phyloP scores from a whole-genome alignment of 2,329 filamentous ascomycete species.

The Annulohypoxylon truncatum region DNA sequence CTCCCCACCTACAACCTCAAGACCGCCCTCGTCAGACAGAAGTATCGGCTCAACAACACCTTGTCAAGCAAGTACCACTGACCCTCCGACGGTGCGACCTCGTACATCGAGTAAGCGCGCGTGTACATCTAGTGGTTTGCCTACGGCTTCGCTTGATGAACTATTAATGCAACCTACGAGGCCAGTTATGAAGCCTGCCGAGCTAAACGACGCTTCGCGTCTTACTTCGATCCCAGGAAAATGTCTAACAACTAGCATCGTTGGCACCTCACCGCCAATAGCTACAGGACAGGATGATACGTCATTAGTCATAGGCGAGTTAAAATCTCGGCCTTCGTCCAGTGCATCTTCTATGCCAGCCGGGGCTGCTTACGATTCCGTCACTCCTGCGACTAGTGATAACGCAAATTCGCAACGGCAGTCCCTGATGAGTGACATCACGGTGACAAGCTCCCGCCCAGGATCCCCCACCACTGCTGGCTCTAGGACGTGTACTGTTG shows the following conservation, averaged over 20 bases:
- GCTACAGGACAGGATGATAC: not conserved
- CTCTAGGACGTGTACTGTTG: constrained; percentile 5
- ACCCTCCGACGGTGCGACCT: constrained; percentile 27
- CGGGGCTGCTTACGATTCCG: constrained; percentile 9
- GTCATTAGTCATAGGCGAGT: not conserved
- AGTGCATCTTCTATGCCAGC: constrained; percentile 1
- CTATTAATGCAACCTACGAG: constrained; percentile 40
- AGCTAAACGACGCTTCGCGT: not conserved
- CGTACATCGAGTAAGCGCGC: constrained; percentile 43
- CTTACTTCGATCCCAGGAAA: not conserved
- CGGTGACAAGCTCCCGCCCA: not conserved
- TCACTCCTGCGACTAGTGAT: constrained; percentile 11
- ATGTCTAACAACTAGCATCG: not conserved
- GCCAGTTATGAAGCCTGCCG: not conserved
- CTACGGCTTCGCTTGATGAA: constrained; percentile 42
- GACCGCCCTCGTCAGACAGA: constrained; percentile 40
- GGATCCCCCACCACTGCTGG: constrained; percentile 10
- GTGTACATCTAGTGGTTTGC: constrained; percentile 25
- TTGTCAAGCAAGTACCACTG: constrained; percentile 2
- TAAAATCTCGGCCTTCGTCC: not conserved
- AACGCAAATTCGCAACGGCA: constrained; percentile 13
- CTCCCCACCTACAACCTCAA: constrained; percentile 42
- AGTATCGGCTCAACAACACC: constrained; percentile 23
- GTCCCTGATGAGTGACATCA: constrained; percentile 32
- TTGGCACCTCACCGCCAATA: not conserved